Evolutionary conservation across 345 rosid species (phyloP).

Genomic region (Lepidium didymum): DNA sequence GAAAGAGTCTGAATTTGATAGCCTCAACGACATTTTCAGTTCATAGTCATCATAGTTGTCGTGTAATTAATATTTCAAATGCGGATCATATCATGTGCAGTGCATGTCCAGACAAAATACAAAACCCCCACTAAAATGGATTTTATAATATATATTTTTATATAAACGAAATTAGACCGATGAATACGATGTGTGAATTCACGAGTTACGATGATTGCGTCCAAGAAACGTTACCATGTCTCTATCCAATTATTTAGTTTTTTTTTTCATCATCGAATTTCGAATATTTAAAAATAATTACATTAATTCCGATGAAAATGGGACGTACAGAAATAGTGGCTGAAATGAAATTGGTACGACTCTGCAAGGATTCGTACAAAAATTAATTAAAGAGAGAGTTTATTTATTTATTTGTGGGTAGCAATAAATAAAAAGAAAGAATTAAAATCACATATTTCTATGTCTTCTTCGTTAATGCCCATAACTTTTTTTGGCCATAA

Average conservation of each 20-base stretch:
- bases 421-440: neutral
- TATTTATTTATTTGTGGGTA: too few species aligned
- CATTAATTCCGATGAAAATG: neutral
- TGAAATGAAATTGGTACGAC: constrained; percentile 16
- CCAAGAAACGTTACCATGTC: constrained; percentile 30
- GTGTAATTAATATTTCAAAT: constrained; percentile 15
- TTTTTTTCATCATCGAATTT: neutral
- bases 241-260: constrained; percentile 17
- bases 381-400: neutral
- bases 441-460: neutral
- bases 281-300: neutral
- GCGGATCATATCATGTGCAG: constrained; percentile 28
- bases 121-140: constrained; percentile 1
- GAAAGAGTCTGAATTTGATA: constrained; percentile 19
- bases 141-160: neutral
- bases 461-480: neutral
- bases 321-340: neutral
- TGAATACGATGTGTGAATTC: constrained; percentile 30
- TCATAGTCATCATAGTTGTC: constrained; percentile 25
- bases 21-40: constrained; percentile 27
- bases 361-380: neutral
- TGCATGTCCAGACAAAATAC: constrained; percentile 22
- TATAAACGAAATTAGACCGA: constrained; percentile 14
- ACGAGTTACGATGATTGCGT: constrained; percentile 32
- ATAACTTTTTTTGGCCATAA: too few species aligned